phyloP scores from a whole-genome alignment of 345 rosid genomes.

The Turritis glabra region DNA sequence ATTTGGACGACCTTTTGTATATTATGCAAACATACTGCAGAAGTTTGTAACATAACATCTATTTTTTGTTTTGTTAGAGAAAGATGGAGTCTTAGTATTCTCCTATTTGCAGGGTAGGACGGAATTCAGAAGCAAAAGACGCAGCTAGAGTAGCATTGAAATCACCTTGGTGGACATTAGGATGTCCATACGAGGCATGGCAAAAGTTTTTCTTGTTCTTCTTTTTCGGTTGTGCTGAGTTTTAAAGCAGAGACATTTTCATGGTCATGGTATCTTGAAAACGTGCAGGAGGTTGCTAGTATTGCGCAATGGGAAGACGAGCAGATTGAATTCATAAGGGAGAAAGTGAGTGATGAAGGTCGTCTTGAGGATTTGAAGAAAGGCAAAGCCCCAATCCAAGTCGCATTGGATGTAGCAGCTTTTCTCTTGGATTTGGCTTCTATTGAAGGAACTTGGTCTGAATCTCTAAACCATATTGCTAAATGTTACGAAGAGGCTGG shows the following conservation, averaged over 20 bases:
- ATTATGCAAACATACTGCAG: constrained; percentile 66
- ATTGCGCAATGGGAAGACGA: constrained; percentile 93
- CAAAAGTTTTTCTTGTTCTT: not conserved
- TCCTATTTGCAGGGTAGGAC: constrained; percentile 61
- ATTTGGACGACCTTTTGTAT: constrained; percentile 90
- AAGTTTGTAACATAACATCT: constrained; percentile 45
- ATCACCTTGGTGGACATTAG: constrained; percentile 95
- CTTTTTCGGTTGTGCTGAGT: not conserved
- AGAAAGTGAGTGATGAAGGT: constrained; percentile 82
- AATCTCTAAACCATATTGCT: constrained; percentile 52
- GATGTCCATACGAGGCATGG: constrained; percentile 69
- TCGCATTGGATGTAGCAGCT: constrained; percentile 81
- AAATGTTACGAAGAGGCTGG: constrained; percentile 79
- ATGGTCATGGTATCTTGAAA: not conserved
- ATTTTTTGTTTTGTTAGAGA: not conserved
- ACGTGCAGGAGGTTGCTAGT: constrained; percentile 62
- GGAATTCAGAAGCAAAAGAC: constrained; percentile 77
- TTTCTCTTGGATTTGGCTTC: constrained; percentile 89
- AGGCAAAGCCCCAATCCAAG: constrained; percentile 84
- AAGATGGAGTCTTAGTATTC: not conserved
- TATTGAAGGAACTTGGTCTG: constrained; percentile 80
- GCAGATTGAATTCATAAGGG: constrained; percentile 78
- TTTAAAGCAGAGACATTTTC: not conserved
- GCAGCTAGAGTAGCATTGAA: constrained; percentile 83
- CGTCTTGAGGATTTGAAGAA: constrained; percentile 73